Base-by-base conservation (phyloP, 2,329 filamentous ascomycete species). In the Xylariaceae sp. region DNA sequence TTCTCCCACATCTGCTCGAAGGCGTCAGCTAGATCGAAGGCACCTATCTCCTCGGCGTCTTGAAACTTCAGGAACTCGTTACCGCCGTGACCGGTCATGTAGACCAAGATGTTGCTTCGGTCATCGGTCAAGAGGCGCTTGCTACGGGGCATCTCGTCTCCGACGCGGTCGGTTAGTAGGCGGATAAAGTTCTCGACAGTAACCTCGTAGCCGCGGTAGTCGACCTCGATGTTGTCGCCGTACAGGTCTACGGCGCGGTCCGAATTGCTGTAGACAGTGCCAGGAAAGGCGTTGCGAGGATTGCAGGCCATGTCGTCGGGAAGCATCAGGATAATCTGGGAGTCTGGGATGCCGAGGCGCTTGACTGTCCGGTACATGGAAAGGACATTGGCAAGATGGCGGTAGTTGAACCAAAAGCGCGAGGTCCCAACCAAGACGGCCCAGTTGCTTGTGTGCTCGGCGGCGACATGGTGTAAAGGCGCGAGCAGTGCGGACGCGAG, bases 1-100 rank as follows among this genome's bases (percentile, higher is more conserved):
- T 99, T 99, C 81, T 99, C 94, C 90, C 92, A 97, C 94, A 99
- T 99, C 78, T 99, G 93, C 74, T 95, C 92, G 71, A 99, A 97
- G 0, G 94, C 94, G 73, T 99, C 91, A 4, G 95, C 94, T 52
- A 99, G 78, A 75, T 99, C 94, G 71, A 95, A 97, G 0, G 92
- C 92, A 50, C 91, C 92, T 62, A 99, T 97, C 75, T 99, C 94
- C 72, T 99, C 94, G 6, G 92, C 91, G 65, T 99, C 94, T 73
- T 99, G 94, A 68, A 99, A 99, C 72, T 99, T 99, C 54, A 99
- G 76, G 66, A 99, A 99, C 75, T 97, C 92, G 70, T 97, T 96
- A 15, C 94, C 94, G 26, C 94, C 94, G 67, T 99, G 94, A 0
- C 94, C 94, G 1, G 94, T 99, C 94, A 99, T 99, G 78, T 99